These are phyloP conservation scores for Aspergillus ellipticus DNA, from an alignment of 495 filamentous ascomycete species.

Conservation along the genomic window DNA sequence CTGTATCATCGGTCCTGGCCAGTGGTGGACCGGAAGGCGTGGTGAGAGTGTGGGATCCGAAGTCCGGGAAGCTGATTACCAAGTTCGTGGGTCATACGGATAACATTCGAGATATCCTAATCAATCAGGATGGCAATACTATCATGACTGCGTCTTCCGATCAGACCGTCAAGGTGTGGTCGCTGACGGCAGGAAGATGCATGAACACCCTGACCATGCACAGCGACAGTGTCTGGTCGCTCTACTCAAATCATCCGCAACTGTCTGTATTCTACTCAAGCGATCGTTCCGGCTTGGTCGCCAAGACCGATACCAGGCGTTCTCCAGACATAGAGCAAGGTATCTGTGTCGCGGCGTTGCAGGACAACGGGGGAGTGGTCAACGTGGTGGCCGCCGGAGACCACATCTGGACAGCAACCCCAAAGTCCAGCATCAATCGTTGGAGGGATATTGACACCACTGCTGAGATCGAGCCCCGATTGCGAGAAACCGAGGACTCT, in stretches of 20 bases:
- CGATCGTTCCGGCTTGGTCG: constrained; percentile 85
- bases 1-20: constrained; percentile 71
- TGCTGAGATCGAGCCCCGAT: constrained; percentile 48
- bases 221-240: constrained; percentile 95
- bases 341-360: constrained; percentile 77
- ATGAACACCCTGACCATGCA: constrained; percentile 99
- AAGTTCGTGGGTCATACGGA: constrained; percentile 99
- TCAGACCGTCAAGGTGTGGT: constrained; percentile 97
- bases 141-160: constrained; percentile 95
- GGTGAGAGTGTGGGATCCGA: constrained; percentile 89
- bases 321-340: constrained; percentile 84
- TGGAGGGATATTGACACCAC: constrained; percentile 87
- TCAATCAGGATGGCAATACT: constrained; percentile 82
- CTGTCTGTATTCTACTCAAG: constrained; percentile 90
- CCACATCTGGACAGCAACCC: constrained; percentile 91
- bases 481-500: constrained; percentile 3
- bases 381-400: constrained; percentile 78
- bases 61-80: constrained; percentile 83
- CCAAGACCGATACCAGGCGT: constrained; percentile 84
- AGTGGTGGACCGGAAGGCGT: constrained; percentile 93
- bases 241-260: constrained; percentile 82
- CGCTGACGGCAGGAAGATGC: constrained; percentile 86
- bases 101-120: constrained; percentile 84
- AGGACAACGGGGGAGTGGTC: constrained; percentile 85
- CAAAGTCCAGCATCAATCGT: constrained; percentile 89